Evolutionary conservation across 805 yeast species (phyloP), one percentile per base, ranked within the genome.

Genomic region (Lipomyces sp.): DNA sequence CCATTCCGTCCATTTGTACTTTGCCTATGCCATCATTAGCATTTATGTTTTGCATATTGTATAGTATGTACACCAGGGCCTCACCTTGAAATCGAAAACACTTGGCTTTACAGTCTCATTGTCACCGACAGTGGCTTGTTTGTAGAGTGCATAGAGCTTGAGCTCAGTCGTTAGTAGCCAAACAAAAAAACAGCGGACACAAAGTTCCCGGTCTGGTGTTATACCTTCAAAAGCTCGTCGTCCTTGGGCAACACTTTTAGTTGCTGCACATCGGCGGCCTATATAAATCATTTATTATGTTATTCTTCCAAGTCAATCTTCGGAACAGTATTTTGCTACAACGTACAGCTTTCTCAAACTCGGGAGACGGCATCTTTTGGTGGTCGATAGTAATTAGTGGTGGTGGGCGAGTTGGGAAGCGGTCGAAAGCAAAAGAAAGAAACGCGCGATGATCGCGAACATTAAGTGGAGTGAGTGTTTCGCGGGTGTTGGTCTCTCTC

Each of bases 1-100:
- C 98, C 98, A 95, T 7, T 98, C 85, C 77, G 93, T 94, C 98
- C 98, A 95, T 84, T 95, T 95, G 86, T 90, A 90, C 81, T 96
- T 92, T 73, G 94, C 98, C 73, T 65, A 18, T 59, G 32, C 18
- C 54, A 35, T 1, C 18, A 35, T 51, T 37, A 51, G 51, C 57
- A 37, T 15, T 24, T 24, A 24, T 24, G 24, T 24, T 24, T 24
- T 24, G 24, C 24, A 24, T 8, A 30, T 32, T 7, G 15, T 24
- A 1, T n/a, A 35, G 4, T 24, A 6, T 4, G 4, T 15, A 4
- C 30, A 10, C 37, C 10, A 10, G 8, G 51, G 15, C 32, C 53
- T 5, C 42, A 68, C 71, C 82, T 90, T 92, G 82, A 95, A 85
- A 81, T 92, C 96, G 79, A 95, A 91, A 66, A 90, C 80, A 70